These are phyloP conservation scores for Termitomyces sp. DNA, from an alignment of 768 basidiomycete species.

Conservation along the genomic window DNA sequence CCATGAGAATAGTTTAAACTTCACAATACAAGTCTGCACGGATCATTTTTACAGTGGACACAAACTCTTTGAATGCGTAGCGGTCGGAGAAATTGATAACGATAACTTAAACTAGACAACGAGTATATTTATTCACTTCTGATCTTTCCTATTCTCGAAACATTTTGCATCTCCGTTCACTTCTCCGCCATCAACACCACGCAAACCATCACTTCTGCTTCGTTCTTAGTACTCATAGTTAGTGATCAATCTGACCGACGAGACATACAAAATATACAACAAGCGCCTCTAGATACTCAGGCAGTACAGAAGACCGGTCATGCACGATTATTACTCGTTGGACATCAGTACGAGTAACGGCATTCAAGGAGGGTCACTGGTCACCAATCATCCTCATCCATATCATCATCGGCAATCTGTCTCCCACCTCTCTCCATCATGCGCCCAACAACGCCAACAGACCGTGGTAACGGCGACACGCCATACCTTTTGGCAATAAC, in stretches of 20 bases:
- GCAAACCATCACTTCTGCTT: not conserved
- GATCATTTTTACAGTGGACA: not conserved
- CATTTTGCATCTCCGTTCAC: not conserved
- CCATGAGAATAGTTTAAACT: not conserved
- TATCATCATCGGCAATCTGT: slow-evolving; percentile 10
- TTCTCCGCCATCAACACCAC: not conserved
- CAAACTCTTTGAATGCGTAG: not conserved
- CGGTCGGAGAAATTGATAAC: not conserved
- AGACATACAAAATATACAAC: not conserved
- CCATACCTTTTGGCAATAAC: slow-evolving; percentile 16
- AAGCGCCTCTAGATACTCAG: not conserved
- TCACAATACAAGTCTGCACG: not conserved
- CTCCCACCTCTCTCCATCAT: slow-evolving; percentile 21
- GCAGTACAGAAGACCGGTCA: not conserved
- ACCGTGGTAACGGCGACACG: slow-evolving; percentile 10
- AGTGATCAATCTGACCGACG: not conserved
- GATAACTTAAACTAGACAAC: not conserved
- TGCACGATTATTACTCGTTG: too few relatives aligned
- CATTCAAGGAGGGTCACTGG: slow-evolving; percentile 1
- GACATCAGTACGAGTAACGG: not conserved
- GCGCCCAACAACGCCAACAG: slow-evolving; percentile 5
- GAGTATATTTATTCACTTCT: not conserved
- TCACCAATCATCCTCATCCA: slow-evolving; percentile 24
- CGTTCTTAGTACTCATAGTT: not conserved
- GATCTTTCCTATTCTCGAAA: not conserved